Evolutionary conservation across 139 green algal species (phyloP).

Genomic region (Closterium sp.): DNA sequence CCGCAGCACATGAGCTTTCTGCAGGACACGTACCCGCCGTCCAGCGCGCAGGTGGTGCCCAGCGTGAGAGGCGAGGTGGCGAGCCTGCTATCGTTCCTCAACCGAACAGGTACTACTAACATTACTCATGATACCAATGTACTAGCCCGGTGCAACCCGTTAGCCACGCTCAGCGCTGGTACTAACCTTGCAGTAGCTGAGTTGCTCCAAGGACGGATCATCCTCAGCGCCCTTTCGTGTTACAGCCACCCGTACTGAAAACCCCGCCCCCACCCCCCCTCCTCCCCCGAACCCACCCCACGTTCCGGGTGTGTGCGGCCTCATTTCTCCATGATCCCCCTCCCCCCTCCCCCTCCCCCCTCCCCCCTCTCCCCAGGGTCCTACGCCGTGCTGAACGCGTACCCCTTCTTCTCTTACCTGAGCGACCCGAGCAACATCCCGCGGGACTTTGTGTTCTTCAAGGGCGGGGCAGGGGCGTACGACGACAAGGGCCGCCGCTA

Average conservation of each 20-base stretch:
- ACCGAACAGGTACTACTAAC: background rate
- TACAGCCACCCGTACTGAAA: too few relatives aligned
- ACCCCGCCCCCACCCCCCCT: too few relatives aligned
- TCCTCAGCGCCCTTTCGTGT: too few relatives aligned
- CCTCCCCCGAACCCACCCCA: background rate
- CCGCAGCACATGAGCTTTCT: background rate
- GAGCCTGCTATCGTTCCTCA: background rate
- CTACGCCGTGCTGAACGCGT: background rate
- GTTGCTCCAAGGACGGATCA: too few relatives aligned
- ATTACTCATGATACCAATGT: too few relatives aligned
- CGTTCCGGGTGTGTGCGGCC: background rate
- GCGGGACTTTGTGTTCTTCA: background rate
- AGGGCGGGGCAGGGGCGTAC: background rate
- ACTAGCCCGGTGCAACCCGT: too few relatives aligned
- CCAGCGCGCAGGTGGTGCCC: background rate
- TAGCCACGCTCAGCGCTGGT: too few relatives aligned
- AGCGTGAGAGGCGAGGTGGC: background rate
- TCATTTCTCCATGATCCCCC: too few relatives aligned
- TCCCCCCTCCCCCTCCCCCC: too few relatives aligned
- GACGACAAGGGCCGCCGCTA: background rate
- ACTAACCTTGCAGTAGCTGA: too few relatives aligned
- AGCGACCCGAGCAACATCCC: background rate
- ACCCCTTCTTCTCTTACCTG: background rate
- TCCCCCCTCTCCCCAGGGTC: background rate
- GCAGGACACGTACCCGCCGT: background rate